Base-by-base conservation (phyloP, 495 filamentous ascomycete species). In the Emericellopsis terricola region DNA sequence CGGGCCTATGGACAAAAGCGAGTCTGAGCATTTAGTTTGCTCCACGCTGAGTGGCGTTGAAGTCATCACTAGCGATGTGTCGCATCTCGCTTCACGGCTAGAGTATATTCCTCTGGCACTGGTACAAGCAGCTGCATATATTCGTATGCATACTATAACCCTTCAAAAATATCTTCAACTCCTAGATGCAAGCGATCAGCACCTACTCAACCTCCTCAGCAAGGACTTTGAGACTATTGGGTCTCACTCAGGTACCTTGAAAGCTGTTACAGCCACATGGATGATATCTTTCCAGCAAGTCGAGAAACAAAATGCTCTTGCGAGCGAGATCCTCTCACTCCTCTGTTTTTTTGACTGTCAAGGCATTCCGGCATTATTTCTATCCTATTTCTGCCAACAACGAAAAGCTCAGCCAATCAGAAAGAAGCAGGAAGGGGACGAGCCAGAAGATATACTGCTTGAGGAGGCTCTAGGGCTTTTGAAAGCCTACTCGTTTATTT, bases 41-140 rank as follows among this genome's bases (percentile, higher is more conserved):
- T 4, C 4, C 3, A 31, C 31, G 8, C 39, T 54, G 19, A 21
- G 27, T 2, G 23, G 31, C 13, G 13, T 16, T 4, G 21, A 34
- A 11, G 11, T 13, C 2, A 13, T 4, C 3, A 13, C 17, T 4
- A 24, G 10, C 18, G 31, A 47, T 11, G 19, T 45, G 6, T 37
- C 28, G 11, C 28, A 11, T 8, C 50, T 69, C 16, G 45, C 65
- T 1, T 31, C 51, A 29, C 37, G 47, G 13, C 48, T 69, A 15
- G 47, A 47, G 15, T 47, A 42, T 26, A 48, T 67, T 3, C 64
- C 63, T 4, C 47, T 71, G 5, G 64, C 65, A 4, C 48, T 68
- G 18, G 48, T 42, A 19, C 64, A 69, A 38, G 65, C 65, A 3
- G 48, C 59, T 9, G 50, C 60, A 7, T 70, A 57, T 38, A 64